phyloP scores from a whole-genome alignment of 169 alveolate genomes.

The Babesia bovis region DNA sequence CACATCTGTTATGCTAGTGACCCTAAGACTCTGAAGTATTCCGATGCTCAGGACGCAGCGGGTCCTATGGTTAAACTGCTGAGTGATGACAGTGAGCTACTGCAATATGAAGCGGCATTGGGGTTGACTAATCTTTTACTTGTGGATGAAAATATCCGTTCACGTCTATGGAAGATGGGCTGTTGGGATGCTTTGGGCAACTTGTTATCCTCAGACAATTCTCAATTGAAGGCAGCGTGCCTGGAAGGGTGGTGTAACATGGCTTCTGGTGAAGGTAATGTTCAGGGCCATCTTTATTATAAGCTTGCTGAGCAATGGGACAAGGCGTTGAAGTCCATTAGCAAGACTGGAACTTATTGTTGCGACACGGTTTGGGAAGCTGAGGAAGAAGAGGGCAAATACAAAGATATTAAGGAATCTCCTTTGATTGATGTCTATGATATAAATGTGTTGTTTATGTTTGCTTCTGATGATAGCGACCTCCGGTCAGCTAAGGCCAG shows the following conservation, averaged over 20 bases:
- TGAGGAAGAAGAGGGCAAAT: not conserved
- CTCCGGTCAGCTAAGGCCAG: constrained; percentile 37
- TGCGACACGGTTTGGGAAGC: not conserved
- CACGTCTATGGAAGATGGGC: constrained; percentile 30
- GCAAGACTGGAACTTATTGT: not conserved
- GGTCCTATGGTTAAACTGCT: constrained; percentile 56
- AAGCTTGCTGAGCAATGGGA: constrained; percentile 27
- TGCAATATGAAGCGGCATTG: constrained; percentile 64
- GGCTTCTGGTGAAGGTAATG: constrained; percentile 44
- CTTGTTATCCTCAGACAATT: constrained; percentile 56
- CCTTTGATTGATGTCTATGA: constrained; percentile 32
- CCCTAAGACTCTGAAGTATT: constrained; percentile 42
- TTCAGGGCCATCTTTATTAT: constrained; percentile 33
- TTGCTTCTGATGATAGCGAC: constrained; percentile 15
- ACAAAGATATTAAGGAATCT: not conserved
- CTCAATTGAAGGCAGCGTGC: constrained; percentile 56
- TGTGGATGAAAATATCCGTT: constrained; percentile 36
- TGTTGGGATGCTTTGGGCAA: constrained; percentile 61
- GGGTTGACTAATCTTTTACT: constrained; percentile 58
- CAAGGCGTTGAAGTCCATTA: not conserved
- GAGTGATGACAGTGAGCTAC: constrained; percentile 43
- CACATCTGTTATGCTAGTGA: constrained; percentile 27
- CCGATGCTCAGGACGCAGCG: constrained; percentile 54
- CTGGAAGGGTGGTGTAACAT: constrained; percentile 72
- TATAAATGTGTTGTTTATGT: constrained; percentile 47